Evolutionary conservation across 2,329 filamentous ascomycete species (phyloP).

Genomic region (Rhinocladiella mackenziei): DNA sequence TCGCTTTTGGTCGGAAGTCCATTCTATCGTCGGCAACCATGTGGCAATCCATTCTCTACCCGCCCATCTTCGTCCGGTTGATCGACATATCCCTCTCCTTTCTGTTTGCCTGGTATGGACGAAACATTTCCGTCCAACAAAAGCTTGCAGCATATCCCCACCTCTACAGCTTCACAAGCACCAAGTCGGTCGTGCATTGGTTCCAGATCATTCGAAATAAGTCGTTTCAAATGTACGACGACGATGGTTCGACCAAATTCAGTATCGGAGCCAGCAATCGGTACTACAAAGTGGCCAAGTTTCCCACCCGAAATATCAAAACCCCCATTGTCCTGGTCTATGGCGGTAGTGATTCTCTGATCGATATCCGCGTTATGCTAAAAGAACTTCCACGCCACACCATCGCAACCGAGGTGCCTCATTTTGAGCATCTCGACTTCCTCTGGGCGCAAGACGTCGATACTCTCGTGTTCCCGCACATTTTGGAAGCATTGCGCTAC

Average conservation of each 20-base stretch:
- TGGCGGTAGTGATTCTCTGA: constrained; percentile 86
- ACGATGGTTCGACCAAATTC: constrained; percentile 77
- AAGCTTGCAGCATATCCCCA: constrained; percentile 95
- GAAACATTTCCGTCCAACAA: constrained; percentile 79
- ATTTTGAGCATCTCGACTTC: constrained; percentile 97
- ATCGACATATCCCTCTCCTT: constrained; percentile 80
- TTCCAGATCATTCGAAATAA: constrained; percentile 98
- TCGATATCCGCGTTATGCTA: constrained; percentile 91
- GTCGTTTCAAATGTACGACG: constrained; percentile 97
- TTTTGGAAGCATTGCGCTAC: constrained; percentile 80
- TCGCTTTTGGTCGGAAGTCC: constrained; percentile 85
- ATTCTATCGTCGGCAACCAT: constrained; percentile 91
- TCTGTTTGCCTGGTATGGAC: constrained; percentile 83
- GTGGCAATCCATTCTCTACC: constrained; percentile 96
- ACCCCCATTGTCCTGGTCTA: constrained; percentile 93
- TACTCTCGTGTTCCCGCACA: constrained; percentile 78
- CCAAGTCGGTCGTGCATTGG: constrained; percentile 97
- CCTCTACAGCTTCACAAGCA: constrained; percentile 93
- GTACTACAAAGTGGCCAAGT: constrained; percentile 94
- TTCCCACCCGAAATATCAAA: constrained; percentile 94
- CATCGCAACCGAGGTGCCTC: constrained; percentile 76
- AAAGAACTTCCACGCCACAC: constrained; percentile 81
- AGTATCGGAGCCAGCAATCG: constrained; percentile 67
- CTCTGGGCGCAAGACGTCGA: constrained; percentile 88
- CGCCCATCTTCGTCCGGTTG: constrained; percentile 81